Base-by-base conservation (phyloP, 2,329 filamentous ascomycete genomes). In the Cercospora citrullina region DNA sequence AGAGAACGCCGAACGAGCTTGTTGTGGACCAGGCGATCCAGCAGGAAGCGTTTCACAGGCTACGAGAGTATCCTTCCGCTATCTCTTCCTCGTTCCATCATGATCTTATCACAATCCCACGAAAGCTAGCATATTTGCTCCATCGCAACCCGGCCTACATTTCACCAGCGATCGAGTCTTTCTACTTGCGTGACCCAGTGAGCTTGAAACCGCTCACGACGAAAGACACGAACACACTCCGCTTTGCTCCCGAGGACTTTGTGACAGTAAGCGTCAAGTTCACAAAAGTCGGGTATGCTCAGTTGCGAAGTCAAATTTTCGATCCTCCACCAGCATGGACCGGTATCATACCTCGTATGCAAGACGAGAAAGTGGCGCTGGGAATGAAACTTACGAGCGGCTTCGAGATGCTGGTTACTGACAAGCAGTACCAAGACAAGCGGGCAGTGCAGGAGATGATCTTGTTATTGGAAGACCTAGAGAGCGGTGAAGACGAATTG, bases 361-460 rank as follows among this genome's bases (percentile, higher is more conserved):
- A 72, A 5, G 69, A 77, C 76, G 65, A 80, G 77, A 73, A 83
- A 60, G 80, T 83, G 1, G 90, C 94, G 65, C 82, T 91, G 48
- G 94, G 94, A 10, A 94, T 97, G 90, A 98, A 98, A 77, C 80
- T 98, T 9, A 87, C 92, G 0, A 93, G 90, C 73, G 95, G 94
- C 0, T 93, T 97, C 75, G 94, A 99, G 79, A 95, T 98, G 86
- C 84, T 98, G 60, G 81, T 93, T 0, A 82, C 83, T 9, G 88
- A 91, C 72, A 85, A 88, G 0, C 85, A 90, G 45, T 89, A 90
- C 68, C 87, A 86, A 71, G 88, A 92, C 71, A 91, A 86, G 72
- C 85, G 89, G 8, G 79, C 86, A 0, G 90, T 92, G 4, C 85
- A 92, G 39, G 93, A 96, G 78, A 87, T 97, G 39, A 87, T 87